Conservation (phyloP, 352 stramenopile species). For the Blastocystis hominis region DNA sequence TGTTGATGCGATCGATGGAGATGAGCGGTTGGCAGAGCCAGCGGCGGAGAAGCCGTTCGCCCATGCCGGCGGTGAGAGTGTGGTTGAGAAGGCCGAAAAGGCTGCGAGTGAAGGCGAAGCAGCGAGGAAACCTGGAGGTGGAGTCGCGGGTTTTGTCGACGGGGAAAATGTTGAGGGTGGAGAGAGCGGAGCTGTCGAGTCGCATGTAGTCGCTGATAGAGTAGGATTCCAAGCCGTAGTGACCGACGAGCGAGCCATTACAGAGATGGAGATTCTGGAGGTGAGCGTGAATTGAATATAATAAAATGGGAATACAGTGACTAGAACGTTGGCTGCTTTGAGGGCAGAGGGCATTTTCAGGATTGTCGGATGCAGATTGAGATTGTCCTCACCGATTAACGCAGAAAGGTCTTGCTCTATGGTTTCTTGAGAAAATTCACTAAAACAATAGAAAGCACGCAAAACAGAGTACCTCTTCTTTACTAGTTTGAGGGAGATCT, state of each 20-base stretch:
- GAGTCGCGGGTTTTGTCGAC: conserved; percentile 63
- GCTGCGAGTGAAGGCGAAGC: background rate
- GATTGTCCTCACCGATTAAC: conserved; percentile 29
- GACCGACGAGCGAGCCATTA: conserved; percentile 2
- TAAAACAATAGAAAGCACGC: background rate
- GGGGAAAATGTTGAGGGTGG: conserved; percentile 81
- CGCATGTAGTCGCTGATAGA: conserved; percentile 71
- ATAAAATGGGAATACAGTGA: background rate
- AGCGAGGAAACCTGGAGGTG: conserved; percentile 54
- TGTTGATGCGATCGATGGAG: conserved; percentile 72
- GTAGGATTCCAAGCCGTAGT: conserved; percentile 25
- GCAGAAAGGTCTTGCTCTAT: conserved; percentile 45
- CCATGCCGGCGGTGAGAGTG: conserved; percentile 38
- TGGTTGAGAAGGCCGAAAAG: conserved; percentile 48
- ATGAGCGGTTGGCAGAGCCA: conserved; percentile 91
- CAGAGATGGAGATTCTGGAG: conserved; percentile 19
- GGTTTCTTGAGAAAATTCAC: background rate
- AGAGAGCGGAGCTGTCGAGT: conserved; percentile 79
- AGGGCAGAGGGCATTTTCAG: conserved; percentile 69
- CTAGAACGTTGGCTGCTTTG: conserved; percentile 61
- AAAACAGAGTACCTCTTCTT: conserved; percentile 29
- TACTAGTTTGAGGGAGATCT: conserved; percentile 1
- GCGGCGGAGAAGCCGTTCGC: conserved; percentile 74
- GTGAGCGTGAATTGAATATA: background rate
- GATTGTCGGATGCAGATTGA: conserved; percentile 65